Evolutionary conservation across 495 filamentous ascomycete genomes (phyloP).

Genomic region (Aspergillus steynii): DNA sequence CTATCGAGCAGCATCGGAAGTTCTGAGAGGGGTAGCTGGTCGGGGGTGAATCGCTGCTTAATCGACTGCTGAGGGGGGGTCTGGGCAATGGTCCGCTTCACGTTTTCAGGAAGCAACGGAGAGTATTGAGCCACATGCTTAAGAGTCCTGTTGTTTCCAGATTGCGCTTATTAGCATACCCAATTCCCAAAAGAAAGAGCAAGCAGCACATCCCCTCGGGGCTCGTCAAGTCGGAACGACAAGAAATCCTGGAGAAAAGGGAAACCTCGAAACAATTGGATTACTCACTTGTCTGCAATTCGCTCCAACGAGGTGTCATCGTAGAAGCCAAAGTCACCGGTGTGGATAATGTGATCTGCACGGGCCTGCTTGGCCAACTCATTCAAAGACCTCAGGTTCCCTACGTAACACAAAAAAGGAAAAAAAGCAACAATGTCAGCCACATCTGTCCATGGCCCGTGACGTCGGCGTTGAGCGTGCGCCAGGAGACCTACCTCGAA

Average conservation of each 20-base stretch:
- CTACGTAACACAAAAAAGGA: conserved; percentile 48
- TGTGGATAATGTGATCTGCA: conserved; percentile 96
- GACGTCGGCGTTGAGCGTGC: not conserved
- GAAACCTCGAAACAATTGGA: not conserved
- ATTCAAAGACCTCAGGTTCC: conserved; percentile 93
- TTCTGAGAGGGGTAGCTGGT: conserved; percentile 91
- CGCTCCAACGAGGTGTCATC: conserved; percentile 93
- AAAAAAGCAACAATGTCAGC: conserved; percentile 19
- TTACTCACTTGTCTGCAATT: conserved; percentile 95
- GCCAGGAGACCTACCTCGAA: conserved; percentile 69
- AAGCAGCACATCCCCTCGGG: too few relatives aligned
- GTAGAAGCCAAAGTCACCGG: conserved; percentile 99
- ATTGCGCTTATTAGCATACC: not conserved
- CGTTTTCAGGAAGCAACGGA: conserved; percentile 80
- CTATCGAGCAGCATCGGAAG: conserved; percentile 88
- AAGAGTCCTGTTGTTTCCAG: conserved; percentile 66
- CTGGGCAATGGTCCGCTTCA: conserved; percentile 82
- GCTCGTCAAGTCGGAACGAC: not conserved
- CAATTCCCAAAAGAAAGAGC: too few relatives aligned
- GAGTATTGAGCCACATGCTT: conserved; percentile 99
- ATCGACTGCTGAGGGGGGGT: conserved; percentile 62
- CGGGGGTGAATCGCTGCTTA: conserved; percentile 76
- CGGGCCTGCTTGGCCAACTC: conserved; percentile 90
- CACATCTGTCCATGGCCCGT: not conserved
- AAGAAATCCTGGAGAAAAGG: not conserved